A percentile compares a stretch with the other conserved stretches of the same genome.
Conservation (phyloP, 2,329 filamentous ascomycete species). For the Clarireedia hainanense region DNA sequence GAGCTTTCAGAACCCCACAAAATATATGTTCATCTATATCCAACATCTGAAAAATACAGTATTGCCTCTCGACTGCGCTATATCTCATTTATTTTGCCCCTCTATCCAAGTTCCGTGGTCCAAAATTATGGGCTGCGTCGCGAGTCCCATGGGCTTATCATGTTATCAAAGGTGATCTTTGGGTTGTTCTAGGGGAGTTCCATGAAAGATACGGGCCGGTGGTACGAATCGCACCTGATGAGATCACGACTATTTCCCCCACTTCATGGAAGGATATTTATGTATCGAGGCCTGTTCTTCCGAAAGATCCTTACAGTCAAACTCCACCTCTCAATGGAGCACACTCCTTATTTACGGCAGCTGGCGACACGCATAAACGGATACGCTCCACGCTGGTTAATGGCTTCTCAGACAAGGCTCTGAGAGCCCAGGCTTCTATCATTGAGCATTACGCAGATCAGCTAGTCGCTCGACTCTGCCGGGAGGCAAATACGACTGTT, state of each 20-base stretch:
- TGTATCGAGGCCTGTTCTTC: neutral
- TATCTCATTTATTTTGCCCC: slow-evolving; percentile 24
- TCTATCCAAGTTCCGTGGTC: slow-evolving; percentile 27
- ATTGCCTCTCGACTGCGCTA: neutral
- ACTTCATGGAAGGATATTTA: slow-evolving; percentile 1
- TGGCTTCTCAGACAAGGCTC: slow-evolving; percentile 27
- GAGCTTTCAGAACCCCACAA: too few relatives aligned
- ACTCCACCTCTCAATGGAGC: neutral
- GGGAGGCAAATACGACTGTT: neutral
- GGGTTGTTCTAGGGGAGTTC: slow-evolving; percentile 6
- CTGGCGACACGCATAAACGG: slow-evolving; percentile 16
- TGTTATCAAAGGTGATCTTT: slow-evolving; percentile 3
- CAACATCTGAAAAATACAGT: neutral
- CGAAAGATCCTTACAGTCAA: neutral
- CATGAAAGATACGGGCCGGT: slow-evolving; percentile 26
- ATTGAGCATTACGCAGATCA: slow-evolving; percentile 10
- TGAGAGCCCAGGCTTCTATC: slow-evolving; percentile 26
- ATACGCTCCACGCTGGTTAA: slow-evolving; percentile 22
- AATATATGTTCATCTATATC: too few relatives aligned
- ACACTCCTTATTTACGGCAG: slow-evolving; percentile 2
- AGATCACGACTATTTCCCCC: slow-evolving; percentile 21
- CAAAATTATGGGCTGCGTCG: slow-evolving; percentile 15
- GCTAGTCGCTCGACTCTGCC: slow-evolving; percentile 1
- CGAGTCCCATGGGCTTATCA: slow-evolving; percentile 1
- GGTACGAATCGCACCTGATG: slow-evolving; percentile 26